Base-by-base conservation (phyloP, 805 yeast genomes). In the Naumovozyma castellii region DNA sequence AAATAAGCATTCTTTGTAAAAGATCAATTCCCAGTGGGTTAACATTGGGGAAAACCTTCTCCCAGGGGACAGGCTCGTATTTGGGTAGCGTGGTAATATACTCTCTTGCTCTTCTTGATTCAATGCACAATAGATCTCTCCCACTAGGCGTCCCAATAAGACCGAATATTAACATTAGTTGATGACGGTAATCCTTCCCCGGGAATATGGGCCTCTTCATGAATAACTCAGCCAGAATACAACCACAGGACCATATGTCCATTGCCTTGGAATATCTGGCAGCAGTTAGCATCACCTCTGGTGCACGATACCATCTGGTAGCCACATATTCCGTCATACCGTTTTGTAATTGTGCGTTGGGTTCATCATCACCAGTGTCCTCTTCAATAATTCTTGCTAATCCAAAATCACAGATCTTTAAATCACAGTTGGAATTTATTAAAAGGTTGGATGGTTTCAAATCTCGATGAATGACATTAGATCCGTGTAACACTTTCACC, bases 301-400 rank as follows among this genome's bases (percentile, higher is more conserved):
- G 97, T 0, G 97, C 97, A 41, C 97, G 71, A 62, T 90, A 90
- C 97, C 97, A 90, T 48, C 97, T 69, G 3, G 97, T 90, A 8
- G 97, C 97, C 34, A 90, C 97, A 58, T 90, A 90, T 62, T 90
- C 97, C 2, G 97, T 90, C 94, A 90, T 82, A 1, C 58, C 56
- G 40, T 46, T 47, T 9, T 47, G 45, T 31, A 44, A 44, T 28
- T 43, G 43, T n/a, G 43, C 37, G n/a, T 43, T 45, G 3, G 40
- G 47, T 3, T 35, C 84, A 42, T 40, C 39, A 16, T 47, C 50
- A 1, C 41, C 41, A 14, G 32, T 16, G 28, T 46, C 42, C 14
- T 53, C 52, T 10, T 54, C 58, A 18, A 60, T 64, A 32, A 66
- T 62, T 37, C 72, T 66, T 1, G 97, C 96, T 34, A 90, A 69